Evolutionary conservation across 2,329 filamentous ascomycete genomes (phyloP), one percentile per base, ranked within the genome.

Genomic region (Diaporthe amygdali): DNA sequence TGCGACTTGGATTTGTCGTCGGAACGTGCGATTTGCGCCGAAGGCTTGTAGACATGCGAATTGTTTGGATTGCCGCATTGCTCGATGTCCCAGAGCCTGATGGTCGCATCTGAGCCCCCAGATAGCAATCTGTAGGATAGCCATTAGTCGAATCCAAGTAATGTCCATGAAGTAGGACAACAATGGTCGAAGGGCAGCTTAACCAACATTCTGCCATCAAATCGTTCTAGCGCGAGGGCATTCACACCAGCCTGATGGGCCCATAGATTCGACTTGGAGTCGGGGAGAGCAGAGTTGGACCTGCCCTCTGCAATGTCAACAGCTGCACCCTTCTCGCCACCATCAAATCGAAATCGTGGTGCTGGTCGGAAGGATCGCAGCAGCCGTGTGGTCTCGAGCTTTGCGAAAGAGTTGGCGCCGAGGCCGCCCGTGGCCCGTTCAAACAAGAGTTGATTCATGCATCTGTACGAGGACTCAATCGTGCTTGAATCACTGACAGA

Each of bases 61-160:
- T 73, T 79, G 73, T 82, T 83, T 7, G 84, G 81, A 72, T 84
- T 84, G 15, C 78, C 79, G 75, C 85, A 84, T 63, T 87, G 83
- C 77, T 97, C 93, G 8, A 98, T 88, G 81, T 98, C 92, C 95
- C 95, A 98, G 55, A 98, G 83, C 75, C 91, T 93, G 77, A 98
- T 90, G 0, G 93, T 93, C 12, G 93, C 94, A 78, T 97, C 94
- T 5, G 94, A 92, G 37, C 95, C 95, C 5, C 94, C 96, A 0
- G 95, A 97, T 2, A 97, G 82, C 73, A 98, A 87, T 75, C 93
- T 93, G 76, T 17, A 12, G 66, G 78, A 72, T 79, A 71, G 54
- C 39, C 39, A 41, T 51, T 47, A 59, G 10, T 32, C 6, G 51
- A 32, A 17, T 30, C 7, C n/a, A 41, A 17, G 14, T 27, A 20